Evolutionary conservation across 805 yeast genomes (phyloP).

Genomic region (Teunomyces gatunensis): DNA sequence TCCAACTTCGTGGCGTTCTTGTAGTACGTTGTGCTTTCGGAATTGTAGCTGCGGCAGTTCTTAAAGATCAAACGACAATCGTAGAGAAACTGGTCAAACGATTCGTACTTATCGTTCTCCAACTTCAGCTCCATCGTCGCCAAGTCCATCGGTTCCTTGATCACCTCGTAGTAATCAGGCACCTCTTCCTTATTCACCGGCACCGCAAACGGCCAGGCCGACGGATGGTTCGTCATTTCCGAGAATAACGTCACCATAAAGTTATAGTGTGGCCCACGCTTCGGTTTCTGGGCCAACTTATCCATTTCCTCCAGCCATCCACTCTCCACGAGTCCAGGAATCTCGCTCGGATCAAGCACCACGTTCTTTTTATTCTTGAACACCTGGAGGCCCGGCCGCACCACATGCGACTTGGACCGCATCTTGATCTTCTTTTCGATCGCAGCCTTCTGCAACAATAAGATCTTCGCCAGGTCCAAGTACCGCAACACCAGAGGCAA

Average conservation of each 20-base stretch:
- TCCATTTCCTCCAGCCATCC: conserved; percentile 99
- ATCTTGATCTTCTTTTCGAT: conserved; percentile 78
- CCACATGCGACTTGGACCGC: conserved; percentile 73
- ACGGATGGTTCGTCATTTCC: conserved; percentile 90
- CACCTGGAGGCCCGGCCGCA: conserved; percentile 75
- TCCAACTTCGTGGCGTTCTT: conserved; percentile 94
- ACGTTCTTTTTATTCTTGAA: conserved; percentile 53
- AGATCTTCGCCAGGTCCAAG: conserved; percentile 81
- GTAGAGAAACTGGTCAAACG: conserved; percentile 86
- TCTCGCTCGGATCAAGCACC: conserved; percentile 65
- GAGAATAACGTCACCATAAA: conserved; percentile 85
- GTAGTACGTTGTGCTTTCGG: conserved; percentile 91
- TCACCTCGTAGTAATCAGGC: conserved; percentile 92
- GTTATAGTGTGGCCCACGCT: conserved; percentile 91
- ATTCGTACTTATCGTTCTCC: conserved; percentile 87
- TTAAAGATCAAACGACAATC: conserved; percentile 84
- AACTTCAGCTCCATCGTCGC: conserved; percentile 92
- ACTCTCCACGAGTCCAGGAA: conserved; percentile 89
- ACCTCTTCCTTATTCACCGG: conserved; percentile 95
- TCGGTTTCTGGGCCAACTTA: conserved; percentile 90
- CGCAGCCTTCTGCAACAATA: conserved; percentile 88
- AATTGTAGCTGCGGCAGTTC: conserved; percentile 89
- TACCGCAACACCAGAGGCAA: conserved; percentile 78
- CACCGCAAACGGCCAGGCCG: conserved; percentile 96
- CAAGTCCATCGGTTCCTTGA: conserved; percentile 97